These are phyloP conservation scores for Penicillium soppii DNA, from an alignment of 495 filamentous ascomycete genomes.

Conservation along the genomic window DNA sequence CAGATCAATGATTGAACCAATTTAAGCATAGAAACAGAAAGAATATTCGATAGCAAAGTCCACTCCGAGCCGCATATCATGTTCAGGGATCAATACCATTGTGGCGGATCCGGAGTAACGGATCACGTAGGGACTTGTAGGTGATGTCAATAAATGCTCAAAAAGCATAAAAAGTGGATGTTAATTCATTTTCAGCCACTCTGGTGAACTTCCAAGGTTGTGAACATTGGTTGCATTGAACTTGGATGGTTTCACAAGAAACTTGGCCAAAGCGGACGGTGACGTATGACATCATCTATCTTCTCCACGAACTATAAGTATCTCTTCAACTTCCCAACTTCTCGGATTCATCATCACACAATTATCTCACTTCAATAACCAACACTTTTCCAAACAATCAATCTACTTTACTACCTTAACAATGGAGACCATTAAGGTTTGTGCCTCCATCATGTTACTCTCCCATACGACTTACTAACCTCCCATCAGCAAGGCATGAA, in stretches of 20 bases:
- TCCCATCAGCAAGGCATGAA: constrained; percentile 5
- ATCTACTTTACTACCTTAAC: not conserved
- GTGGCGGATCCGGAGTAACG: not conserved
- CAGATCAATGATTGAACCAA: no score
- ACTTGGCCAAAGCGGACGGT: no score
- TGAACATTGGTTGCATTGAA: not conserved
- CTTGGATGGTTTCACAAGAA: not conserved
- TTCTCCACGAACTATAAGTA: no score
- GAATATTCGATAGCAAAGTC: no score
- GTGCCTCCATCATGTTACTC: not conserved
- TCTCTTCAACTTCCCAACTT: not conserved
- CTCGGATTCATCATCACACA: not conserved
- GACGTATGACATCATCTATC: not conserved
- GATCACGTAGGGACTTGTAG: not conserved
- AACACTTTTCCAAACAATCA: not conserved
- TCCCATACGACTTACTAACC: not conserved
- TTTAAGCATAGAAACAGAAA: no score
- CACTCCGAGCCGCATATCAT: no score
- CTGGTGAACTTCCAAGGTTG: no score
- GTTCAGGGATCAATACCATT: no score
- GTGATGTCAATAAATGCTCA: not conserved
- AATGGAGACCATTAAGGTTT: constrained; percentile 11
- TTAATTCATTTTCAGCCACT: not conserved
- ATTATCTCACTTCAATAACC: not conserved
- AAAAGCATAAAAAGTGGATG: not conserved